Conservation (phyloP, 2,329 filamentous ascomycete genomes). For the Alternaria triticina region DNA sequence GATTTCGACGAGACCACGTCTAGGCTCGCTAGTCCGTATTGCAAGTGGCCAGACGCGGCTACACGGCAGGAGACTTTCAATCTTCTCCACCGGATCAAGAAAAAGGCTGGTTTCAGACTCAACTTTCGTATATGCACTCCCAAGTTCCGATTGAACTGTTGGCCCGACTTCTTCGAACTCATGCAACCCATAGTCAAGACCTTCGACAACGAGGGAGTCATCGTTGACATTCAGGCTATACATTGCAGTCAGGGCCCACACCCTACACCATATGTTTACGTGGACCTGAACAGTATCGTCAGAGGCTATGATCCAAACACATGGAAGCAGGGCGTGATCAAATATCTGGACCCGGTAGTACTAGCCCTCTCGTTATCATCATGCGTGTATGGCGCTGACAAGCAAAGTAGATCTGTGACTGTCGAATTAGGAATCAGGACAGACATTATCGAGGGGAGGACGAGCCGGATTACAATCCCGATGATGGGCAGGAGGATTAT, state of each 20-base stretch:
- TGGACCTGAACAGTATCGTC: not conserved
- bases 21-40: not conserved
- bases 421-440: not conserved
- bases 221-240: not conserved
- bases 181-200: not conserved
- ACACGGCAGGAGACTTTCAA: not conserved
- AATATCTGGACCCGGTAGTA: not conserved
- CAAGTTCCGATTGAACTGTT: not conserved
- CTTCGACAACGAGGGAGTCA: rapidly evolving
- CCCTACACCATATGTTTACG: rapidly evolving
- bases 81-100: not conserved
- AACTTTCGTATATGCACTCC: not conserved
- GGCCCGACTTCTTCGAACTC: not conserved
- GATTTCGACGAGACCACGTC: not conserved
- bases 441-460: not conserved
- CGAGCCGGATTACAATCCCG: not conserved
- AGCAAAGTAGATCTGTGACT: not conserved
- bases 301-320: not conserved
- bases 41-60: not conserved
- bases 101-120: not conserved
- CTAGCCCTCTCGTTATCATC: not conserved
- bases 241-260: not conserved
- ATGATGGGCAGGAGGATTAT: not conserved
- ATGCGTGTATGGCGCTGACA: not conserved
- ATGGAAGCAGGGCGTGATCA: not conserved